Base-by-base conservation (phyloP, 805 yeast genomes). In the Saccharomycopsis fermentans region DNA sequence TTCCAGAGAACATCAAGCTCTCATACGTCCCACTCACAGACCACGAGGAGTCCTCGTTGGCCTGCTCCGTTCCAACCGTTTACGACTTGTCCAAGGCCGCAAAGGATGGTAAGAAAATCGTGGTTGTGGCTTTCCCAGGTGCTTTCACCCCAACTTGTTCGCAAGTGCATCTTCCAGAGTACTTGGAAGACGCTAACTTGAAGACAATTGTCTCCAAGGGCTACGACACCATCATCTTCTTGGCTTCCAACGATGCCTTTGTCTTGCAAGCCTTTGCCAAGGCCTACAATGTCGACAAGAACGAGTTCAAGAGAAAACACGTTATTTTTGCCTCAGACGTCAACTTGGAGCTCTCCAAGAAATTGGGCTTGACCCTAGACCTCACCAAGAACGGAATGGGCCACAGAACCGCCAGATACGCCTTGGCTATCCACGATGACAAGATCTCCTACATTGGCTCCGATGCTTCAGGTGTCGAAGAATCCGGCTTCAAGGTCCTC, bases 201-300 rank as follows among this genome's bases (percentile, higher is more conserved):
- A 36, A 58, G 21, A 66, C 59, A 26, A 56, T 64, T 29, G 36
- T 66, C 55, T 62, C 63, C 52, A 65, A 67, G 57, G 67, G 68
- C 8, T 29, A 79, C 57, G 82, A 80, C 65, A 72, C 73, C 62
- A 71, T 90, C 55, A 81, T 77, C 65, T 81, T 90, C 53, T 81
- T 90, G 39, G 78, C 94, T 21, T 96, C 88, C 55, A 90, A 90
- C 71, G 97, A 90, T 68, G 80, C 94, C 2, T 90, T 90, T 70
- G 96, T 90, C 55, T 81, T 84, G 68, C 80, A 81, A 65, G 91
- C 94, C 0, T 90, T 96, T 96, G 82, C 80, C 43, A 80, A 82
- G 59, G 68, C 75, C 17, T 67, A 77, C 29, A 73, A 73, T 40
- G 73, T 69, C 39, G 70, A 68, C 57, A 66, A 66, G 61, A 70